Conservation (phyloP, 768 basidiomycete genomes). For the Fistulinella prunicolor region DNA sequence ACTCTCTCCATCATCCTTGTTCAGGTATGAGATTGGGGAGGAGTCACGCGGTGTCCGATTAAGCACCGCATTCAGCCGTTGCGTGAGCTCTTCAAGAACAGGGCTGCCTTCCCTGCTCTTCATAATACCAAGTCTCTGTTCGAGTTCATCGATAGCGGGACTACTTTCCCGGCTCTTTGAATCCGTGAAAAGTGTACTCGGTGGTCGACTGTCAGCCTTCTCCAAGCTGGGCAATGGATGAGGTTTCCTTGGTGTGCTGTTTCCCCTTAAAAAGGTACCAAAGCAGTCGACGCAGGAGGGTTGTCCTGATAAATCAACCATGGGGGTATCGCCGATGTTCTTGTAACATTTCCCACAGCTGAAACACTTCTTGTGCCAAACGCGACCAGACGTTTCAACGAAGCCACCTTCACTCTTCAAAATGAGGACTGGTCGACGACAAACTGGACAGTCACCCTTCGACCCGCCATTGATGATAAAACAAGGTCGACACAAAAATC, state of each 20-base stretch:
- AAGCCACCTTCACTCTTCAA: slow-evolving; percentile 77
- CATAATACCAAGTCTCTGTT: slow-evolving; percentile 56
- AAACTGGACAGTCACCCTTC: slow-evolving; percentile 67
- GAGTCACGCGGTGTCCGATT: slow-evolving; percentile 34
- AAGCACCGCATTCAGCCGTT: slow-evolving; percentile 41
- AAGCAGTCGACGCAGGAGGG: slow-evolving; percentile 83
- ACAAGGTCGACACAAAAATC: slow-evolving; percentile 74
- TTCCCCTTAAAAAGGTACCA: slow-evolving; percentile 65
- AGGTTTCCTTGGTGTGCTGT: slow-evolving; percentile 38
- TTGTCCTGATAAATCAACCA: slow-evolving; percentile 80
- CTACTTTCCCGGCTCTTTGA: slow-evolving; percentile 49
- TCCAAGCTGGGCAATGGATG: slow-evolving; percentile 34
- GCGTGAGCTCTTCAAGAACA: slow-evolving; percentile 48
- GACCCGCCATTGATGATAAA: slow-evolving; percentile 73
- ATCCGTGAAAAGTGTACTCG: slow-evolving; percentile 45
- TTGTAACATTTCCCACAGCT: slow-evolving; percentile 69
- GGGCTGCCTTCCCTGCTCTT: slow-evolving; percentile 56
- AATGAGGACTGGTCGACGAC: slow-evolving; percentile 67
- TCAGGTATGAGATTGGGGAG: slow-evolving; percentile 17
- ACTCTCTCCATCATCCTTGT: slow-evolving; percentile 19
- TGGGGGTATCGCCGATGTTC: slow-evolving; percentile 68
- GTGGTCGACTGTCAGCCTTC: slow-evolving; percentile 35
- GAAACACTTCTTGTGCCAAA: slow-evolving; percentile 86
- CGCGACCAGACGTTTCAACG: slow-evolving; percentile 62
- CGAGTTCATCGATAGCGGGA: slow-evolving; percentile 62